Conservation (phyloP, 208 protist species). For the Trypanosoma cruzi region DNA sequence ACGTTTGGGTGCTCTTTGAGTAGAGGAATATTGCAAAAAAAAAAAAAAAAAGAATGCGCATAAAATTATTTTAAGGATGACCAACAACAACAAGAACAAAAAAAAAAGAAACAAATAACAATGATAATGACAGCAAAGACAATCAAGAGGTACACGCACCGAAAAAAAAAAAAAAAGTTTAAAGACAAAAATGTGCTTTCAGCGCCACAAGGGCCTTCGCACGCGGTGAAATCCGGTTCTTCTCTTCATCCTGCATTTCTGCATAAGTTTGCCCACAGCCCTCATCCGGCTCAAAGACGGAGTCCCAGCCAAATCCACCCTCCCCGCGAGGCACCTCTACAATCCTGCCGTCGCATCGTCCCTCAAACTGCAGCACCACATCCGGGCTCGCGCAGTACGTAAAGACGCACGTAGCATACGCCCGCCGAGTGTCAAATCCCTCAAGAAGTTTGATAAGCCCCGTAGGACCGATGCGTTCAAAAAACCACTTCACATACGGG, state of each 20-base stretch:
- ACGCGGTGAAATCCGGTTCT: conserved; percentile 97
- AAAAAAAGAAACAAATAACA: conserved; percentile 5
- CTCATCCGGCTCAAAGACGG: conserved; percentile 94
- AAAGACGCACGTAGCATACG: conserved; percentile 85
- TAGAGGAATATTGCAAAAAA: background rate
- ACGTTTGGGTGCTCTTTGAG: background rate
- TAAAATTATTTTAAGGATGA: conserved; percentile 1
- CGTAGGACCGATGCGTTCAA: conserved; percentile 89
- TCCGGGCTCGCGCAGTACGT: conserved; percentile 33
- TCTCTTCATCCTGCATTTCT: conserved; percentile 85
- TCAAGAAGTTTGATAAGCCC: conserved; percentile 94
- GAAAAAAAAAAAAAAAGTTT: conserved; percentile 8
- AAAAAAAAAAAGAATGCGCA: background rate
- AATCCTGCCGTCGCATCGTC: conserved; percentile 65
- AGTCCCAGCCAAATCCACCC: conserved; percentile 95
- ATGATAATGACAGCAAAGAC: conserved; percentile 1
- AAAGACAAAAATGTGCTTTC: conserved; percentile 36
- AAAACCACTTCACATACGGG: conserved; percentile 99
- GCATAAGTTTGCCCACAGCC: conserved; percentile 85
- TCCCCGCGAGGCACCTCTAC: conserved; percentile 66
- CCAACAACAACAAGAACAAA: too few species aligned
- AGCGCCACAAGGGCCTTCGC: conserved; percentile 64
- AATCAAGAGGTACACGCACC: too few species aligned
- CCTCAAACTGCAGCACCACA: conserved; percentile 68
- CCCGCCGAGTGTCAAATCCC: conserved; percentile 74